A percentile compares a stretch with the other conserved stretches of the same genome.
phyloP scores from a whole-genome alignment of 768 basidiomycete species.

The Dioszegia aurantiaca region DNA sequence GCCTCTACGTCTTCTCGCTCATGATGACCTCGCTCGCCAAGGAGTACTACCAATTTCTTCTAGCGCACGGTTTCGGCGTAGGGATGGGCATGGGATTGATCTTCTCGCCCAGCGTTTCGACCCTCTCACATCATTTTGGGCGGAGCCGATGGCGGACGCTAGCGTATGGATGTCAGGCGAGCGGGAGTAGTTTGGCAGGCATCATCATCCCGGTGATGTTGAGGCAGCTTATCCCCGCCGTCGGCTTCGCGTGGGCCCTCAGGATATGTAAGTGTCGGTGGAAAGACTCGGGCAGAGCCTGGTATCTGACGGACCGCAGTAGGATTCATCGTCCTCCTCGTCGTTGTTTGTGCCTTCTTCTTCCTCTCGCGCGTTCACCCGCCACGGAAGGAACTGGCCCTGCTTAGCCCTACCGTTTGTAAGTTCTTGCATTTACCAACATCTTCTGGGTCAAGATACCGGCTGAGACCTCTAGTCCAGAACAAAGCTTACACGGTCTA shows the following conservation, averaged over 20 bases:
- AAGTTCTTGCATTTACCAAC: conserved; percentile 57
- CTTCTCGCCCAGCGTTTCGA: conserved; percentile 34
- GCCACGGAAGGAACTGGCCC: conserved; percentile 27
- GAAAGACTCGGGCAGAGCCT: neutral
- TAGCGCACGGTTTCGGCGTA: conserved; percentile 30
- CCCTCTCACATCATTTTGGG: conserved; percentile 37
- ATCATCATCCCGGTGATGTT: conserved; percentile 65
- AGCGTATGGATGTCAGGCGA: conserved; percentile 52
- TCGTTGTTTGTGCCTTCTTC: conserved; percentile 21
- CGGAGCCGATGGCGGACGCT: conserved; percentile 24
- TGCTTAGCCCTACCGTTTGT: conserved; percentile 40
- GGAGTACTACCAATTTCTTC: conserved; percentile 33
- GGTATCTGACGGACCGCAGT: conserved; percentile 15
- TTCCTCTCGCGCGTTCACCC: conserved; percentile 23
- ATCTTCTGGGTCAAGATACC: conserved; percentile 59
- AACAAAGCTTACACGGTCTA: conserved; percentile 61
- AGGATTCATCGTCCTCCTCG: conserved; percentile 28
- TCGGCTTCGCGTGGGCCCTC: conserved; percentile 62
- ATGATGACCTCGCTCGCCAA: conserved; percentile 29
- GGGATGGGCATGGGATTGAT: conserved; percentile 40
- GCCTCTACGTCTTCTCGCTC: conserved; percentile 31
- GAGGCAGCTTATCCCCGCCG: conserved; percentile 56
- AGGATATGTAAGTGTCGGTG: conserved; percentile 23
- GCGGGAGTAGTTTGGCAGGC: conserved; percentile 69
- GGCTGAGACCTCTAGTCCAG: conserved; percentile 66